Evolutionary conservation across 371 early-diverging fungal species (phyloP), one percentile per base, ranked within the genome.

Genomic region (Conidiobolus incongruus): DNA sequence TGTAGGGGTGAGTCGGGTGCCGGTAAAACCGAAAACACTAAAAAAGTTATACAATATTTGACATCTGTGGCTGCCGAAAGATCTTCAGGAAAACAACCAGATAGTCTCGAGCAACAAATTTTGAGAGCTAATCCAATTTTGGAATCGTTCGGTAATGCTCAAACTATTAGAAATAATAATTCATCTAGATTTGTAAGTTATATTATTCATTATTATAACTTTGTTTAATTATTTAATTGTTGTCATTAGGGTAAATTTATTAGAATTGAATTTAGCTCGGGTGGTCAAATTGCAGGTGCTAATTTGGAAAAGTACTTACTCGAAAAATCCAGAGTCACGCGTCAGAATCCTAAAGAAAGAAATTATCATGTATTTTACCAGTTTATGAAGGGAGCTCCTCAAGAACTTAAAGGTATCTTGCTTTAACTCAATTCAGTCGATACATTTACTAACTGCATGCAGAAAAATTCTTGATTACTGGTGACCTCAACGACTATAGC

Each of bases 1-100:
- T 32, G 30, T 46, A 86, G 85, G 34, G 99, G 99, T 47, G 99
- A 99, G 65, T 94, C 96, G 17, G 99, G 99, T 30, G 99, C 99
- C 21, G 99, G 99, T 41, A 99, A 99, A 62, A 99, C 99, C 7
- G 99, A 96, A 60, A 98, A 95, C 61, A 96, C 99, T 15, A 98
- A 99, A 53, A 91, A 91, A 49, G 94, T 97, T n/a, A 97, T 99
- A 43, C 91, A 94, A 54, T 99, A 96, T 61, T 63, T 99, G 38
- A 81, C 98, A 0, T 69, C 84, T 1, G 77, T 91, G 28, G 91
- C 94, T 1, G 64, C 75, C 22, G 72, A 72, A 32, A 45, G 49
- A 7, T 51, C 48, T 51, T 42, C 58, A 47, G 50, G 47, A 36
- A 47, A 63, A 46, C 44, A 54, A 32, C 56, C 52, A 29, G 65